Conservation (phyloP, 495 filamentous ascomycete species). For the Aspergillus nidulans region DNA sequence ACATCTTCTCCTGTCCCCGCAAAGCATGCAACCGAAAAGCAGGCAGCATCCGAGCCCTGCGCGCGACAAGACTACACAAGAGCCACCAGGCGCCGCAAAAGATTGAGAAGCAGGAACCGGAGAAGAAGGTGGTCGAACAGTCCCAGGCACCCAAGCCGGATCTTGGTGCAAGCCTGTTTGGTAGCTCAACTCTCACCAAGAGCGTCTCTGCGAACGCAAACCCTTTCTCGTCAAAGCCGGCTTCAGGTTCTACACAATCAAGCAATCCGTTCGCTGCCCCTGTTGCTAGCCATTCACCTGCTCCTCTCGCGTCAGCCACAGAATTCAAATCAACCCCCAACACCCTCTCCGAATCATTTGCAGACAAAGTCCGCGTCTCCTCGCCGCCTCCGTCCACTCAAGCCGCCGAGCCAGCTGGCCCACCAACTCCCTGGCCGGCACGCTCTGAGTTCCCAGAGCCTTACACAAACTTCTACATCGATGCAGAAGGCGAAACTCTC, state of each 20-base stretch:
- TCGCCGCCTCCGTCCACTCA: slow-evolving; percentile 39
- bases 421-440: slow-evolving; percentile 67
- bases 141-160: slow-evolving; percentile 45
- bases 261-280: slow-evolving; percentile 46
- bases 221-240: slow-evolving; percentile 48
- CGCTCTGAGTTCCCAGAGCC: slow-evolving; percentile 57
- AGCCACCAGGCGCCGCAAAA: slow-evolving; percentile 21
- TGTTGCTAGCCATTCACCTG: slow-evolving; percentile 31
- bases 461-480: slow-evolving; percentile 76
- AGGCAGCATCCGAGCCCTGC: slow-evolving; percentile 69
- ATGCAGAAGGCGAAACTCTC: slow-evolving; percentile 89
- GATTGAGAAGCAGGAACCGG: slow-evolving; percentile 34
- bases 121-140: slow-evolving; percentile 28
- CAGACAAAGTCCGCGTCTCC: slow-evolving; percentile 56
- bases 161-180: slow-evolving; percentile 52
- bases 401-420: slow-evolving; percentile 28
- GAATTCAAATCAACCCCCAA: slow-evolving; percentile 20
- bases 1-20: slow-evolving; percentile 73
- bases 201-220: slow-evolving; percentile 51
- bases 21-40: slow-evolving; percentile 80
- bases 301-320: slow-evolving; percentile 6
- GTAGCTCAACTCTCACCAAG: slow-evolving; percentile 36
- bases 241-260: slow-evolving; percentile 16
- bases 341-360: slow-evolving; percentile 67
- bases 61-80: slow-evolving; percentile 52